A percentile compares a stretch with the other conserved stretches of the same genome.
Conservation (phyloP, 2,329 filamentous ascomycete species). For the Thelonectria blattea region DNA sequence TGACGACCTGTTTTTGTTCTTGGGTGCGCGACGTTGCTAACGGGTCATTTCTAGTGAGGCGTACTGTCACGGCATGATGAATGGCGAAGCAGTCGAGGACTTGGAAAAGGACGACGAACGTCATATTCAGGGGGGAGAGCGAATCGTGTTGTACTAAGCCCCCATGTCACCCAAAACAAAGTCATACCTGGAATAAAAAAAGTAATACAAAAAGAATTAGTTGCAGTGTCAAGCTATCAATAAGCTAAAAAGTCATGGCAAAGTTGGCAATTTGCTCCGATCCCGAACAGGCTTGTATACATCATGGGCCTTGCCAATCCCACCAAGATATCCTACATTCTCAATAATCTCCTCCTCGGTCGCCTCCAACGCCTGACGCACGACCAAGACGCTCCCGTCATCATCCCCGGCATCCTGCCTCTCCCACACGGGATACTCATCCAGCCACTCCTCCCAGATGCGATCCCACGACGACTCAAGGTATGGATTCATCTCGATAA, state of each 20-base stretch:
- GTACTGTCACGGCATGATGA: constrained; percentile 30
- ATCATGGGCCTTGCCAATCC: constrained; percentile 28
- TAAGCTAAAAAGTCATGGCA: too few relatives aligned
- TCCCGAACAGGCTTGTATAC: neutral
- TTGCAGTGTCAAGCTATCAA: too few relatives aligned
- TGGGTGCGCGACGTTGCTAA: neutral
- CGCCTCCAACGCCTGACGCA: constrained; percentile 23
- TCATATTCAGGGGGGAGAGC: neutral
- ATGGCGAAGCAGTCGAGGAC: constrained; percentile 19
- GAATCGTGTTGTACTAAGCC: constrained; percentile 2
- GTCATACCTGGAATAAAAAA: neutral
- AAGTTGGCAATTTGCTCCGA: too few relatives aligned
- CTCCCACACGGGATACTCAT: constrained; percentile 28
- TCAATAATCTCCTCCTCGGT: constrained; percentile 30
- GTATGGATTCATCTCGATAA: constrained; percentile 7
- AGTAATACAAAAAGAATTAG: too few relatives aligned
- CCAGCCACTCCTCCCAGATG: constrained; percentile 41
- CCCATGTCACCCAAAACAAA: neutral
- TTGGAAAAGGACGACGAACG: neutral
- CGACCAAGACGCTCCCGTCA: constrained; percentile 22
- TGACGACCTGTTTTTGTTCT: too few relatives aligned
- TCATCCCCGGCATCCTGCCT: neutral
- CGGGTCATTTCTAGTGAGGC: constrained; percentile 21
- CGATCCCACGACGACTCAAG: constrained; percentile 28
- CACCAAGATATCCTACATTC: constrained; percentile 39